Evolutionary conservation across 176 grass and related monocot species (phyloP).

Genomic region (Luzula sylvatica): DNA sequence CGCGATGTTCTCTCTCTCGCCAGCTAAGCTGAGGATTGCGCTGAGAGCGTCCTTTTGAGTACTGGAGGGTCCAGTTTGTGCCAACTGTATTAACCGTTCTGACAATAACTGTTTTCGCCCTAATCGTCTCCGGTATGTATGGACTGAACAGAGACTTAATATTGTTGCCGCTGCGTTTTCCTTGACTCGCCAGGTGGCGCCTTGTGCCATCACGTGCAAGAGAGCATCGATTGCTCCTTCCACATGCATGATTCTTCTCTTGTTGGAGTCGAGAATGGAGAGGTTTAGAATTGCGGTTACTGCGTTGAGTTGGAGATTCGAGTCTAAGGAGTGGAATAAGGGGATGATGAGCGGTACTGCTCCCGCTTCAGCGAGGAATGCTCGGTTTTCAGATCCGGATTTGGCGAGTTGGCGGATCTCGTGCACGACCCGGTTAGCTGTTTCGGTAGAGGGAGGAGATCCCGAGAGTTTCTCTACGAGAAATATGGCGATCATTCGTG

Average conservation of each 20-base stretch:
- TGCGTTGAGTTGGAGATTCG: conserved; percentile 68
- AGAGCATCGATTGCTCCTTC: conserved; percentile 60
- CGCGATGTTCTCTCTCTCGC: conserved; percentile 71
- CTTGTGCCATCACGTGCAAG: conserved; percentile 38
- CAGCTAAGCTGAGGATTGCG: conserved; percentile 58
- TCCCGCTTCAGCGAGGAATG: conserved; percentile 72
- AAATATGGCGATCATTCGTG: conserved; percentile 80
- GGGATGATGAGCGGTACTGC: conserved; percentile 71
- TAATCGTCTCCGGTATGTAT: conserved; percentile 60
- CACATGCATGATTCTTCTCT: conserved; percentile 88
- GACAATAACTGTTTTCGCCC: conserved; percentile 44
- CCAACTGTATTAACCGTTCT: conserved; percentile 35
- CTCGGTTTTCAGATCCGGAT: conserved; percentile 55
- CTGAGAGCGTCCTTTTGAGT: conserved; percentile 74
- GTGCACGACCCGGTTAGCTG: conserved; percentile 69
- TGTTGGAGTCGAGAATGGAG: conserved; percentile 83
- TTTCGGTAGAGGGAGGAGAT: conserved; percentile 32
- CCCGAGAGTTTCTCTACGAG: conserved; percentile 60
- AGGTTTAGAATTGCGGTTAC: conserved; percentile 88
- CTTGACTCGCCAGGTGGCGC: conserved; percentile 67
- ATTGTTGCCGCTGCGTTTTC: conserved; percentile 71
- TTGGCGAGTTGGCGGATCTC: conserved; percentile 79
- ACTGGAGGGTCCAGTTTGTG: conserved; percentile 34
- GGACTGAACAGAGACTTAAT: conserved; percentile 59
- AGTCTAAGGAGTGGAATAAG: conserved; percentile 54